Evolutionary conservation across 2,329 filamentous ascomycete species (phyloP), one percentile per base, ranked within the genome.

Genomic region (Metarhizium guizhouense): DNA sequence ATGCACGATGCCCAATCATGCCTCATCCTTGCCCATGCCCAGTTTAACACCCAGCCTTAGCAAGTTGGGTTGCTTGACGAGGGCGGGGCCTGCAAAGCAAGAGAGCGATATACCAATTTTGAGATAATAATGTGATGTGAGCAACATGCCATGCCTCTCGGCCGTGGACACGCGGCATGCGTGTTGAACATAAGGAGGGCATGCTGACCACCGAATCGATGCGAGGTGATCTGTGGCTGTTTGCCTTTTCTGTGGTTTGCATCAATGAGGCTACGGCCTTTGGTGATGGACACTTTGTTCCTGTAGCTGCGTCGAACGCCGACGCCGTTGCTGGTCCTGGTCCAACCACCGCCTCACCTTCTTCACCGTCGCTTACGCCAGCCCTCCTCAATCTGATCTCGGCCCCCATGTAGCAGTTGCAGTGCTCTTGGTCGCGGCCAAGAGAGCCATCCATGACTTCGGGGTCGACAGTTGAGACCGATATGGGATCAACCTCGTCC

Each of bases 141-240:
- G 42, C n/a, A 25, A 45, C 16, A 45, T 30, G 54, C 45, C 45
- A 47, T 20, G 36, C 18, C 36, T 52, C 29, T 52, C 30, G 40
- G 36, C 20, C 8, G n/a, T 6, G 11, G 36, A 18, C 14, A 36
- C 20, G 29, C 43, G 36, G 29, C 43, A 47, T 20, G 49, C 49
- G 54, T 50, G 45, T 25, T 18, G n/a, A 53, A 56, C 47, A 54
- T 56, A 53, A 51, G 51, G 52, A 53, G 38, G 18, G 36, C 40
- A 47, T 54, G 20, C 45, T 25, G 16, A 30, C 47, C 40, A 7
- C 20, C n/a, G 34, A 36, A 47, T 16, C 38, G 20, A 25, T 43
- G 50, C 34, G 29, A 30, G 45, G 30, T 25, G 20, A 52, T 45
- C 8, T 32, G 45, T 56, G 42, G 32, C 30, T 40, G 14, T 40